Evolutionary conservation across 2,329 filamentous ascomycete species (phyloP).

Genomic region (Curvularia sp.): DNA sequence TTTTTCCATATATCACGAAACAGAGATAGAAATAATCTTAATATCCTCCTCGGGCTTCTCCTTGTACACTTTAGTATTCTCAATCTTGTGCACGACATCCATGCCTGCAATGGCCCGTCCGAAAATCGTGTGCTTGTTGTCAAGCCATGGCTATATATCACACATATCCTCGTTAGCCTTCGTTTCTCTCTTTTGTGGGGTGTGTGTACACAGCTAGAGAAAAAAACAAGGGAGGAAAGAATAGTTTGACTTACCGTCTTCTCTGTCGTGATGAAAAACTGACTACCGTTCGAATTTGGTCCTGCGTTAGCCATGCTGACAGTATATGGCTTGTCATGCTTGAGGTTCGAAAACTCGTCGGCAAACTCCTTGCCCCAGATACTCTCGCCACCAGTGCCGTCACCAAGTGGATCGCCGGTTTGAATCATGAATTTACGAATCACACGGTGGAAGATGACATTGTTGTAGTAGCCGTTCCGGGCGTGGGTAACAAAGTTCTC

Average conservation of each 20-base stretch:
- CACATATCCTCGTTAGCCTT: slow-evolving; percentile 31
- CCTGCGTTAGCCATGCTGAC: slow-evolving; percentile 98
- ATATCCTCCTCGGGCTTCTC: slow-evolving; percentile 98
- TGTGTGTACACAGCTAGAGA: neutral
- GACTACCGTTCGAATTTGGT: slow-evolving; percentile 91
- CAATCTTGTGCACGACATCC: slow-evolving; percentile 95
- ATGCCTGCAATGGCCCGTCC: slow-evolving; percentile 87
- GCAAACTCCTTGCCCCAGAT: slow-evolving; percentile 94
- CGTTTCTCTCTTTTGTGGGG: neutral
- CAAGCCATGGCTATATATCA: slow-evolving; percentile 75
- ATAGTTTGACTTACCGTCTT: slow-evolving; percentile 71
- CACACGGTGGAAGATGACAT: slow-evolving; percentile 94
- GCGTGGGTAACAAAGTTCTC: slow-evolving; percentile 97
- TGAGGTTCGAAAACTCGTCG: slow-evolving; percentile 89
- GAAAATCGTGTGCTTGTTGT: slow-evolving; percentile 96
- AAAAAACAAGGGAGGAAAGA: neutral
- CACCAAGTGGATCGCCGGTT: slow-evolving; percentile 82
- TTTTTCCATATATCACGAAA: slow-evolving; percentile 29
- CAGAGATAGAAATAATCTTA: slow-evolving; percentile 86
- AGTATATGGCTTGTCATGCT: slow-evolving; percentile 95
- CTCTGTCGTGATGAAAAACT: slow-evolving; percentile 98
- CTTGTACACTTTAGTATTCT: slow-evolving; percentile 83
- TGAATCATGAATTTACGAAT: slow-evolving; percentile 99
- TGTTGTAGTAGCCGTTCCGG: slow-evolving; percentile 92
- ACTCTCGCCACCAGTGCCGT: slow-evolving; percentile 87